Evolutionary conservation across 116 monocot species (phyloP), one percentile per base, ranked within the genome.

Genomic region (Phalaenopsis hybrid): DNA sequence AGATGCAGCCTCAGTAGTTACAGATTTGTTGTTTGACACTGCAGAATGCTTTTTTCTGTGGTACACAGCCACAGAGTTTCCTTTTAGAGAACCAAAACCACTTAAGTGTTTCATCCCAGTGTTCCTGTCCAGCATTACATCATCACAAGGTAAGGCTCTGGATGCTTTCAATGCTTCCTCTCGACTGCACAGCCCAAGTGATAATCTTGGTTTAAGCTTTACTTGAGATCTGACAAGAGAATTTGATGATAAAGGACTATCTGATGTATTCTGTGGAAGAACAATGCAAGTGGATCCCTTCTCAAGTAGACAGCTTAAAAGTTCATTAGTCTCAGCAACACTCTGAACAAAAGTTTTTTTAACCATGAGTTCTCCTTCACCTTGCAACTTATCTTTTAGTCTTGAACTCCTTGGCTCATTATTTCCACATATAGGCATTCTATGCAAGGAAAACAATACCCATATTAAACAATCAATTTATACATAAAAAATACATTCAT

Each of bases 311-410:
- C 20, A 23, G 83, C 81, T 82, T 79, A 93, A 87, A 48, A 90
- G 79, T 34, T 82, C 46, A 83, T 95, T 99, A 43, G 90, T 93
- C 75, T 91, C 80, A 33, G 85, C 82, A 49, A 95, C 85, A 84
- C 86, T 93, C 75, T 88, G 83, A 81, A 95, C 88, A 86, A 99
- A 99, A 78, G 75, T 80, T 44, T 89, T 86, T 75, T 99, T 99
- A 15, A 99, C 78, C 82, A 95, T 89, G 44, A 82, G 34, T 86
- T 99, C 95, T 74, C 93, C 99, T 92, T 99, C 95, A 77, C 95
- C 88, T 81, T 82, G 93, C 91, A 90, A 87, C 81, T 93, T 99
- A 86, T 92, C 87, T 82, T 88, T 90, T 44, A 90, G 57, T 83
- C 90, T 87, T 20, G 82, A 90, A 70, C 90, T 90, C 25, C 90